Evolutionary conservation across 768 basidiomycete species (phyloP).

Genomic region (Scleroderma citrinum): DNA sequence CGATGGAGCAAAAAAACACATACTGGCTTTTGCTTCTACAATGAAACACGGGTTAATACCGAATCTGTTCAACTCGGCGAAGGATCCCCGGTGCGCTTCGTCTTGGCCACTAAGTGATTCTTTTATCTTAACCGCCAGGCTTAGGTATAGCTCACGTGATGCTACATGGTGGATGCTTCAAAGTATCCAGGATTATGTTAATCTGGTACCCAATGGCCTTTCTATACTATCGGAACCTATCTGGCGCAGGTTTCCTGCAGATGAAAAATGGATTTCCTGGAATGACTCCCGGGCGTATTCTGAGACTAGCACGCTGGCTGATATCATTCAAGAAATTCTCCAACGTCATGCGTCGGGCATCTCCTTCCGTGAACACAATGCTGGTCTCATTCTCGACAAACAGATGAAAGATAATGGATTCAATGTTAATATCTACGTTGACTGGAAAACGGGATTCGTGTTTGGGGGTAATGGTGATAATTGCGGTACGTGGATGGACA

Average conservation of each 20-base stretch:
- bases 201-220: conserved; percentile 77
- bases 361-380: conserved; percentile 92
- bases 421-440: conserved; percentile 88
- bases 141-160: conserved; percentile 91
- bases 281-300: conserved; percentile 80
- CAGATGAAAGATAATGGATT: conserved; percentile 95
- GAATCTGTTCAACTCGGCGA: conserved; percentile 86
- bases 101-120: background rate
- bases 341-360: conserved; percentile 93
- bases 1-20: conserved; percentile 80
- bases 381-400: conserved; percentile 93
- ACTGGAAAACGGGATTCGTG: conserved; percentile 91
- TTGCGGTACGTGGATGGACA: conserved; percentile 98
- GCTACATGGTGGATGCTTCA: conserved; percentile 99
- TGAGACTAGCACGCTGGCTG: conserved; percentile 79
- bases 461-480: conserved; percentile 81
- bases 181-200: conserved; percentile 92
- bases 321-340: conserved; percentile 93
- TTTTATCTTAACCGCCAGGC: background rate
- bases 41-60: conserved; percentile 96
- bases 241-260: conserved; percentile 89
- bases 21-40: conserved; percentile 88
- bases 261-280: conserved; percentile 93
- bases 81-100: conserved; percentile 63
- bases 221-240: conserved; percentile 75